phyloP scores from a whole-genome alignment of 331 rosid species.

The Pyrus hybrid region DNA sequence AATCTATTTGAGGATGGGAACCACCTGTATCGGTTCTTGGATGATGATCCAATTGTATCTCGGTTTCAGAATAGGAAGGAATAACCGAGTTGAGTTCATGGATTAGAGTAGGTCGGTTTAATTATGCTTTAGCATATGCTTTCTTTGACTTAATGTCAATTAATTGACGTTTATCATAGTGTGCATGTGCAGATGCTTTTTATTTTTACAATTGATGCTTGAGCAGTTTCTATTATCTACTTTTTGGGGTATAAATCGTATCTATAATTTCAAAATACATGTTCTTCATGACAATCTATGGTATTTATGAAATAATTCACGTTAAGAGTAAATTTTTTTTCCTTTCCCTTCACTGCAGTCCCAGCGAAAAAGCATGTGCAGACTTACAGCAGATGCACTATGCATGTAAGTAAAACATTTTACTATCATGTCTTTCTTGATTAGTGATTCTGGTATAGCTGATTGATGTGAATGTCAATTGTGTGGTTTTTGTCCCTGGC shows the following conservation, averaged over 20 bases:
- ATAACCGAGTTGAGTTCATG: no score
- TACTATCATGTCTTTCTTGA: neutral
- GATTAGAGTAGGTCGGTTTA: no score
- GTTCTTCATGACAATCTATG: neutral
- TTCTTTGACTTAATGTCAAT: no score
- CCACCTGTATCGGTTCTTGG: slow-evolving; percentile 76
- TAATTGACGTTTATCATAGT: no score
- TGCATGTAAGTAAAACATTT: slow-evolving; percentile 23
- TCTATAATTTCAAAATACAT: neutral
- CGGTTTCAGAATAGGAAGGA: slow-evolving; percentile 49
- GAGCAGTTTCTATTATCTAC: no score
- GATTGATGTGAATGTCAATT: neutral
- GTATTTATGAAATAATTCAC: neutral
- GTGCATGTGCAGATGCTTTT: no score
- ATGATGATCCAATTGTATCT: slow-evolving; percentile 72
- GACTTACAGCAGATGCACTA: slow-evolving; percentile 27
- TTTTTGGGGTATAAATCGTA: no score
- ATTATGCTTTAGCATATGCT: no score
- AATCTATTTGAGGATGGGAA: slow-evolving; percentile 75
- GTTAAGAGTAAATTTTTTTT: no score
- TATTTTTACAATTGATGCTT: no score
- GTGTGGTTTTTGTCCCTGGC: neutral
- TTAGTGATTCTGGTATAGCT: neutral
- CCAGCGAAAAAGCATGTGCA: slow-evolving; percentile 36
- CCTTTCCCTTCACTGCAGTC: no score